phyloP scores from a whole-genome alignment of 371 early-diverging fungal species.

The Spiromyces aspiralis region DNA sequence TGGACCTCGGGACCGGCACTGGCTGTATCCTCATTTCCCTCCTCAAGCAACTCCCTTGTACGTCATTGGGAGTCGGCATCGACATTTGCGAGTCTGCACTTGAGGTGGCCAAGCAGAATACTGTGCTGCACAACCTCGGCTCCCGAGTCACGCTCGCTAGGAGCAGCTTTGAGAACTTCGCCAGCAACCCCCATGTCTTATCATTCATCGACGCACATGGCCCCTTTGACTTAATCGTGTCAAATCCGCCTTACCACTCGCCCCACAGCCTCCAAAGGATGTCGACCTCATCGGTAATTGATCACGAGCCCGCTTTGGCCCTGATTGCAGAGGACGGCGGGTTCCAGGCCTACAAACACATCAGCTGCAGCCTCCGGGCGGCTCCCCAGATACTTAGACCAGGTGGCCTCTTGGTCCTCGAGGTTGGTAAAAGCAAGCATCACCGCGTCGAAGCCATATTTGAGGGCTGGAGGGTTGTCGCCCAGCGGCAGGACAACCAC shows the following conservation, averaged over 20 bases:
- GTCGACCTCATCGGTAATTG: constrained; percentile 21
- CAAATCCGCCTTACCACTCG: constrained; percentile 60
- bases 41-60: constrained; percentile 13
- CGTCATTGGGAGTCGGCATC: constrained; percentile 35
- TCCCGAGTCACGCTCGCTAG: constrained; percentile 20
- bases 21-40: constrained; percentile 51
- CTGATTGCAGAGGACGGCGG: constrained; percentile 45
- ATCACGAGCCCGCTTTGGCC: constrained; percentile 45
- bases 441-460: constrained; percentile 38
- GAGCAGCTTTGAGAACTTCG: constrained; percentile 28
- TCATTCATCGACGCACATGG: no score
- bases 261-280: constrained; percentile 8
- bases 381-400: constrained; percentile 2
- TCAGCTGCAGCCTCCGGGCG: constrained; percentile 25
- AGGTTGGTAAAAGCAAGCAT: constrained; percentile 54
- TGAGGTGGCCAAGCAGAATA: constrained; percentile 33
- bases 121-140: constrained; percentile 14
- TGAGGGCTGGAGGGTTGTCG: constrained; percentile 27
- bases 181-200: constrained; percentile 8
- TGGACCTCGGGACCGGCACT: constrained; percentile 64
- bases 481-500: constrained; percentile 31
- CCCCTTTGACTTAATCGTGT: constrained; percentile 45
- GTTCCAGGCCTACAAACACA: constrained; percentile 41
- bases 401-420: constrained; percentile 35
- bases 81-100: constrained; percentile 48